phyloP scores from a whole-genome alignment of 495 filamentous ascomycete species.

The Aspergillus steynii region DNA sequence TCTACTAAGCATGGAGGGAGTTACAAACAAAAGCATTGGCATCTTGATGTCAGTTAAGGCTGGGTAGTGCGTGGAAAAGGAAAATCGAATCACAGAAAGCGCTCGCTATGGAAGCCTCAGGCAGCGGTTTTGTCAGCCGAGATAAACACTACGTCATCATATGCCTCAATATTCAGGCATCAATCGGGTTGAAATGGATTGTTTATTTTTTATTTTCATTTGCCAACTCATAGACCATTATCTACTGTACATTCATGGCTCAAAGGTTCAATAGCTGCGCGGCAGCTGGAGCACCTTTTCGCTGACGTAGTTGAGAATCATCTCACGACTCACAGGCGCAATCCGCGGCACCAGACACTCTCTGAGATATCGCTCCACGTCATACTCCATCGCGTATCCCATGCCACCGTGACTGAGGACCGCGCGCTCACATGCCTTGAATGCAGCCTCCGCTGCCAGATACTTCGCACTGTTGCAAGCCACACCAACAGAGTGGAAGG shows the following conservation, averaged over 20 bases:
- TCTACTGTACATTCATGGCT: background rate
- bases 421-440: slow-evolving; percentile 69
- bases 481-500: slow-evolving; percentile 64
- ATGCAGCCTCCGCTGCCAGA: slow-evolving; percentile 76
- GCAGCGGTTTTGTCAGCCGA: too few species aligned
- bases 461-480: slow-evolving; percentile 79
- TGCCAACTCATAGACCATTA: background rate
- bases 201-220: too few species aligned
- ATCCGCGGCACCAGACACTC: slow-evolving; percentile 76
- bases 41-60: too few species aligned
- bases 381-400: slow-evolving; percentile 77
- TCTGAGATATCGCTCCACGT: slow-evolving; percentile 74
- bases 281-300: slow-evolving; percentile 64
- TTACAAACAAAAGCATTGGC: too few species aligned
- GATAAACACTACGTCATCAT: too few species aligned
- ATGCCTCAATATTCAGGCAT: too few species aligned
- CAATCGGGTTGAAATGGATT: too few species aligned
- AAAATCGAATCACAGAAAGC: too few species aligned
- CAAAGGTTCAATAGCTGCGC: slow-evolving; percentile 47
- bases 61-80: too few species aligned
- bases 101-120: too few species aligned
- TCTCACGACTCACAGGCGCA: slow-evolving; percentile 74
- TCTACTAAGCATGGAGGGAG: too few species aligned
- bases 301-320: slow-evolving; percentile 78
- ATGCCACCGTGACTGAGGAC: slow-evolving; percentile 71